Base-by-base conservation (phyloP, 1,139 yeast genomes). In the Entelexis paramagnoliae region DNA sequence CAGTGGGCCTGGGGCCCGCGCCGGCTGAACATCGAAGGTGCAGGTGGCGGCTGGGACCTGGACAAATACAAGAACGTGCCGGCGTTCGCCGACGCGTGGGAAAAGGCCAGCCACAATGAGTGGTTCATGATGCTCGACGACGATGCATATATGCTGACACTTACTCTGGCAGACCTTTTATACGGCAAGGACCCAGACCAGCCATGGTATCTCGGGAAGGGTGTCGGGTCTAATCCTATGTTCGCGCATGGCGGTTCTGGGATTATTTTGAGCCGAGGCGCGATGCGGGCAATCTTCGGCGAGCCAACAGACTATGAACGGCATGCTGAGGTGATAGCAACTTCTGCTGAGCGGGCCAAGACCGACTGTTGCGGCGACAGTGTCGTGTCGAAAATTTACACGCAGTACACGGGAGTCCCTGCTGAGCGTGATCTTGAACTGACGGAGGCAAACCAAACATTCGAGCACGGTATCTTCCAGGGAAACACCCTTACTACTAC, bases 161-260 rank as follows among this genome's bases (percentile, higher is more conserved):
- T 35, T 7, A 48, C 52, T 3, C 20, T 53, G 7, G 49, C 41
- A 11, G 46, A 19, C 11, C 50, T 50, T 2, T 30, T 44, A 2
- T 24, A 26, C 28, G 52, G 30, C 22, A n/a, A 24, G 13, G 32
- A 53, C 20, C 56, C 56, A 17, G 44, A 44, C 11, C 44, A 53
- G n/a, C 13, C 38, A 8, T 30, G 41, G 28, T 51, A 48, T 24
- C n/a, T 53, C 13, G 56, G 56, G 2, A 39, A 55, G 17, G 50
- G 43, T 3, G 52, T 48, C 2, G 56, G 56, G 26, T 29, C 6
- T 16, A 29, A 35, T 14, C 44, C 45, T 48, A 52, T 19, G 58
- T 68, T 68, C 56, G 72, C 69, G 0, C 71, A 68, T 50, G 72
- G 72, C 4, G 72, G 72, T 8, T 62, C 67, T 9, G 72, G 69